A percentile compares a stretch with the other conserved stretches of the same genome.
Evolutionary conservation across 2,329 filamentous ascomycete species (phyloP).

Genomic region (Colletotrichum euphorbiae): DNA sequence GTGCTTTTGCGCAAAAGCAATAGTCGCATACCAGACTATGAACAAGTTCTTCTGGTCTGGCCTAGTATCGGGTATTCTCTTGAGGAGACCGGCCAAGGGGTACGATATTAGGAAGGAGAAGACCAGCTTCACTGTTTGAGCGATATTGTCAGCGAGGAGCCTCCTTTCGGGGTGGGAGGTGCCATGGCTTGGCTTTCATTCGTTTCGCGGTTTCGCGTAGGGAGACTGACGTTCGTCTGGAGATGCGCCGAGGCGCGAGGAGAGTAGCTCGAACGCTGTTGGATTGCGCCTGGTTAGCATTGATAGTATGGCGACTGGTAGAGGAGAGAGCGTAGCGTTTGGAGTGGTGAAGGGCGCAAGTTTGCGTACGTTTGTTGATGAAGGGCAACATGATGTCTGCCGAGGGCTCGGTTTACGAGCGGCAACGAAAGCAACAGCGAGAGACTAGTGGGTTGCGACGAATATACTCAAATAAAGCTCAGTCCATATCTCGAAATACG

Average conservation of each 20-base stretch:
- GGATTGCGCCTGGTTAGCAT: conserved; percentile 12
- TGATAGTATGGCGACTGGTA: not conserved
- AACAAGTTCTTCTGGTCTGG: conserved; percentile 91
- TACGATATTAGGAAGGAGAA: conserved; percentile 92
- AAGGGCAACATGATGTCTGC: conserved; percentile 45
- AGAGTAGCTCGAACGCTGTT: conserved; percentile 58
- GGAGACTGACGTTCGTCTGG: conserved; percentile 59
- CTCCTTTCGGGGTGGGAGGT: not conserved
- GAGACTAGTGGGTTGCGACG: not conserved
- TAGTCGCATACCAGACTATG: conserved; percentile 73
- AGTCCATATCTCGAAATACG: conserved; percentile 4
- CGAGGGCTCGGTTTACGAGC: not conserved
- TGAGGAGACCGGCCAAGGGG: conserved; percentile 87
- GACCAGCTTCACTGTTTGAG: conserved; percentile 84
- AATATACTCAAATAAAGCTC: not conserved
- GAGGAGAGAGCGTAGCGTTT: not conserved
- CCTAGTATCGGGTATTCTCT: conserved; percentile 86
- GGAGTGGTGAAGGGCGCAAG: not conserved
- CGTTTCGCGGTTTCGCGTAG: conserved; percentile 46
- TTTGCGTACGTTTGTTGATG: conserved; percentile 44
- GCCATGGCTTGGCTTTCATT: conserved; percentile 39
- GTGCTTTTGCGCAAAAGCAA: conserved; percentile 3
- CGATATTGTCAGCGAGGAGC: conserved; percentile 4
- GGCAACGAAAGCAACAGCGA: not conserved
- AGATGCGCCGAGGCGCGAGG: conserved; percentile 55